These are phyloP conservation scores for Candida awuae DNA, from an alignment of 805 yeast species.

Conservation along the genomic window DNA sequence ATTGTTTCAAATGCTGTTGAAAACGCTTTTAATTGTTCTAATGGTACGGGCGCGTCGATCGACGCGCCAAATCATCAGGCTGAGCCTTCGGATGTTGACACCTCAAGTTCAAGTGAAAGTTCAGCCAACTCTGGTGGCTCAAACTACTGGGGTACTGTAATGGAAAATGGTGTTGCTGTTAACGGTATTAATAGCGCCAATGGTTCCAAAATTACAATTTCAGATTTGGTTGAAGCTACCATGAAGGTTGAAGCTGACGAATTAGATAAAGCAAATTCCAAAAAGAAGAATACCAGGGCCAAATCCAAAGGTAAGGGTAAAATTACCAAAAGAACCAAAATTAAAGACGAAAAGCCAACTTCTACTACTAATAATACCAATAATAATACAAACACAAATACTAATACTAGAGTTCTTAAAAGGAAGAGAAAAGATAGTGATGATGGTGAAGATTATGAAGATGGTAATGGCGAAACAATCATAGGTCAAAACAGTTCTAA, in stretches of 20 bases:
- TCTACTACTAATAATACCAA: neutral
- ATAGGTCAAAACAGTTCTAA: too few species aligned
- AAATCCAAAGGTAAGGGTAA: neutral
- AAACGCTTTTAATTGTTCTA: neutral
- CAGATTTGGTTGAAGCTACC: slow-evolving; percentile 7
- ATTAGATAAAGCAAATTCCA: neutral
- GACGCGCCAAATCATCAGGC: neutral
- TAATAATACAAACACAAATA: neutral
- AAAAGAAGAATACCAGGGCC: neutral
- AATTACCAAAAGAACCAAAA: neutral
- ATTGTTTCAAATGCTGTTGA: neutral
- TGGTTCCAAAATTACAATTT: slow-evolving; percentile 1
- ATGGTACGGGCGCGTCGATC: neutral
- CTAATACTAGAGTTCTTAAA: too few species aligned
- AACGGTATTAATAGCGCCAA: neutral
- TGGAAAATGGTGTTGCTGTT: neutral
- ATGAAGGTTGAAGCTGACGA: slow-evolving; percentile 5
- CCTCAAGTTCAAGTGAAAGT: too few species aligned
- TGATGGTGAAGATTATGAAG: too few species aligned
- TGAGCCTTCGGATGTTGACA: neutral
- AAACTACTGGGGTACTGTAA: neutral
- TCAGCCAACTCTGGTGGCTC: too few species aligned
- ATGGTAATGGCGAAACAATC: too few species aligned
- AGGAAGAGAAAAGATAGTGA: too few species aligned
- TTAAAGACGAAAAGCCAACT: neutral